Evolutionary conservation across 108 stramenopile species (phyloP).

Genomic region (Pseudonitzschia multistriata): DNA sequence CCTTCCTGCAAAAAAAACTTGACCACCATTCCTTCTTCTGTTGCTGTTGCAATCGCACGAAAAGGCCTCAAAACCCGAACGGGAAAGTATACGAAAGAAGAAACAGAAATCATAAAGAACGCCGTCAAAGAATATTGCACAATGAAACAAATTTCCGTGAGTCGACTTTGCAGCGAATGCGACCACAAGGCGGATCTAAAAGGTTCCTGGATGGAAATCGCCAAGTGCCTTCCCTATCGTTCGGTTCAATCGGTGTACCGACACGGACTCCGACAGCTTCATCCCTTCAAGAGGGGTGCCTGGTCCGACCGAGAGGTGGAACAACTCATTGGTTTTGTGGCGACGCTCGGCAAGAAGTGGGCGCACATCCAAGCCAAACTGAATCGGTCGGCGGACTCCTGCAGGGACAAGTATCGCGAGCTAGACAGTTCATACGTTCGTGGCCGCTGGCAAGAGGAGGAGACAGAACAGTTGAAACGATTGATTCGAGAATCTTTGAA

Average conservation of each 20-base stretch:
- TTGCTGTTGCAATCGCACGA: no score
- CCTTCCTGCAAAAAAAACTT: no score
- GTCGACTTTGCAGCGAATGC: constrained; percentile 68
- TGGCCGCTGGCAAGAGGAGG: constrained; percentile 72
- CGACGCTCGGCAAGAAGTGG: constrained; percentile 70
- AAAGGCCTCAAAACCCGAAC: neutral
- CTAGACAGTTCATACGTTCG: constrained; percentile 51
- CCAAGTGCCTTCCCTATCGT: constrained; percentile 71
- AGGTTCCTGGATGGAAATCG: constrained; percentile 86
- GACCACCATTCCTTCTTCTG: no score
- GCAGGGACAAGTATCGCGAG: constrained; percentile 75
- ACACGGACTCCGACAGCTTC: constrained; percentile 68
- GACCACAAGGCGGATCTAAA: constrained; percentile 75
- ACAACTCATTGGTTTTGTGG: constrained; percentile 45
- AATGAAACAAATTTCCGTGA: constrained; percentile 46
- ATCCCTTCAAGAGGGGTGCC: constrained; percentile 67
- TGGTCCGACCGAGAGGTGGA: constrained; percentile 70
- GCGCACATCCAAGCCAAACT: constrained; percentile 63
- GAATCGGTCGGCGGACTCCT: constrained; percentile 62
- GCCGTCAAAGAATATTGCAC: constrained; percentile 70
- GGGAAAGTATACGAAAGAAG: constrained; percentile 65
- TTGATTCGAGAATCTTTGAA: constrained; percentile 52
- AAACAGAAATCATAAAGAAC: constrained; percentile 45
- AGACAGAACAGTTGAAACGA: constrained; percentile 49
- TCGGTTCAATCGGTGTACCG: constrained; percentile 79